Evolutionary conservation across 352 stramenopile genomes (phyloP), one percentile per base, ranked within the genome.

Genomic region (Globisporangium viniferum): DNA sequence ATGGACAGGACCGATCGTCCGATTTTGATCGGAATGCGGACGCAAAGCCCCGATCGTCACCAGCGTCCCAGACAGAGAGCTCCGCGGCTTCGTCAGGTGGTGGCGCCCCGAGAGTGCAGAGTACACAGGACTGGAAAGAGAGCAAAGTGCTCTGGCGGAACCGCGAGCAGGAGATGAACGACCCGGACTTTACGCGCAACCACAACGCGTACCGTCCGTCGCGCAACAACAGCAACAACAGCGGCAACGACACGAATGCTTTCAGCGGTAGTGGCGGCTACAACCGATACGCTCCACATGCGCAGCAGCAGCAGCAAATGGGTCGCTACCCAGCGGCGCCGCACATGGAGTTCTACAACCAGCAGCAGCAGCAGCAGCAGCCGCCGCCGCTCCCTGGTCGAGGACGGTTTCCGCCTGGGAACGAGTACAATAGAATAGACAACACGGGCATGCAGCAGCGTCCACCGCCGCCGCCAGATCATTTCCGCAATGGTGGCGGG

Each of bases 131-230:
- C 72, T 96, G 89, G 89, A 94, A 94, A 65, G 84, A 95, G 67
- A 94, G 78, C 68, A 98, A 98, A 66, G 95, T 97, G 39, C 82
- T 97, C 54, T 98, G 92, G 81, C 88, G 95, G 27, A 98, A 98
- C 79, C 90, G 93, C 35, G 86, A 97, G 68, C 89, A 98, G 73
- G 95, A 98, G 77, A 69, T 96, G 70, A 97, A 97, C 64, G 95
- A 98, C 74, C 92, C 92, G 2, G 92, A 98, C 71, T 98, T 98
- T 48, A 91, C 89, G 41, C 86, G 89, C 39, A 88, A 95, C 67
- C 86, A 89, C 60, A 75, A 93, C 39, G 79, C 77, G 22, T 91
- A 89, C 51, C 82, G 82, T 10, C 79, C 80, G 64, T 73, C 69
- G 4, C 65, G 73, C 31, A 62, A 39, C 27, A 51, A 24, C 15